Conservation (phyloP, 208 protist species). For the Crithidia sp. region DNA sequence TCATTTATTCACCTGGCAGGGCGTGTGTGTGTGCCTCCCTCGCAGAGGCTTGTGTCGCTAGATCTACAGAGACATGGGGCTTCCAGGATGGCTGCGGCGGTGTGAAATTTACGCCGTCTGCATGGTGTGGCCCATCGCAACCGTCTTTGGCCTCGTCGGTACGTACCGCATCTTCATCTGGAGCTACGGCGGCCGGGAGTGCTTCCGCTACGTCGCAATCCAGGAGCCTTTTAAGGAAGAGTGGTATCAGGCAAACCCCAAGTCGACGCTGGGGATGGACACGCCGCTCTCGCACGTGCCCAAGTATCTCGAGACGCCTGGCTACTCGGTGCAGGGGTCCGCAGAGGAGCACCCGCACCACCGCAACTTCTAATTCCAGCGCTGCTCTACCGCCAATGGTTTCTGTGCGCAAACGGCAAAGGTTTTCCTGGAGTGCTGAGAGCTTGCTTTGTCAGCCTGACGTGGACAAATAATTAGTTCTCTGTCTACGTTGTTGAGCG, state of each 20-base stretch:
- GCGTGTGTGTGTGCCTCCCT: too few species aligned
- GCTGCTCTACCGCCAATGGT: too few species aligned
- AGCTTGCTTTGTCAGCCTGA: too few species aligned
- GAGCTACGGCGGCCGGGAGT: conserved; percentile 88
- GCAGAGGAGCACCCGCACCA: conserved; percentile 69
- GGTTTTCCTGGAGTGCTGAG: too few species aligned
- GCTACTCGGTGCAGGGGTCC: conserved; percentile 43
- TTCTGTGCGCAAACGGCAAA: too few species aligned
- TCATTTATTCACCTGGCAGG: too few species aligned
- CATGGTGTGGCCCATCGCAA: conserved; percentile 84
- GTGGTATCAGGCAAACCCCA: conserved; percentile 90
- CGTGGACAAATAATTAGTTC: too few species aligned
- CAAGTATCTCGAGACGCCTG: conserved; percentile 82
- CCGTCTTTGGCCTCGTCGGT: conserved; percentile 55
- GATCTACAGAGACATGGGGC: conserved; percentile 36
- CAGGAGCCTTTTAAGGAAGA: conserved; percentile 85
- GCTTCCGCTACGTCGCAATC: conserved; percentile 88
- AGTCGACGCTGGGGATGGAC: conserved; percentile 76
- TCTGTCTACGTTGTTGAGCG: too few species aligned
- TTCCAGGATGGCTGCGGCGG: conserved; percentile 76
- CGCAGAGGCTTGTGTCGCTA: too few species aligned
- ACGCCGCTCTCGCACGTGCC: conserved; percentile 84
- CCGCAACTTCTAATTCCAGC: conserved; percentile 55
- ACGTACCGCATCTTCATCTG: conserved; percentile 88
- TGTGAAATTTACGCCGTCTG: conserved; percentile 87